phyloP scores from a whole-genome alignment of 306 rosid genomes.

The Acacia confusa region DNA sequence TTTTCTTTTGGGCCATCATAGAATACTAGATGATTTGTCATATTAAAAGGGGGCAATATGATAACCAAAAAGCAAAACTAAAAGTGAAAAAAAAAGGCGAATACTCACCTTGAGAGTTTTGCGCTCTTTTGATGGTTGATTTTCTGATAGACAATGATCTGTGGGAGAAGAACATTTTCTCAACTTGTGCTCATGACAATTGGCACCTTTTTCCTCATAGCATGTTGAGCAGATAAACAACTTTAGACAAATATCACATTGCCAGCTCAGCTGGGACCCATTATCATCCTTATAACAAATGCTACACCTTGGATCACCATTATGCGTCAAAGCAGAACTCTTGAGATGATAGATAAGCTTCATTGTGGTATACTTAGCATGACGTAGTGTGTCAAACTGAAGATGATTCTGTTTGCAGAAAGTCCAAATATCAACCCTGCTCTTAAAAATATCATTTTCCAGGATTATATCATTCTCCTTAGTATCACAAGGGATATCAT shows the following conservation, averaged over 20 bases:
- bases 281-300: conserved; percentile 35
- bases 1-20: too few species aligned
- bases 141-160: neutral
- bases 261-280: conserved; percentile 35
- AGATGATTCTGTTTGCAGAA: conserved; percentile 49
- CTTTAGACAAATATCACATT: conserved; percentile 46
- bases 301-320: conserved; percentile 33
- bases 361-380: conserved; percentile 68
- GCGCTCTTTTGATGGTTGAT: too few species aligned
- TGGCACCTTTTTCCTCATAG: conserved; percentile 40
- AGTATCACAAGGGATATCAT: conserved; percentile 43
- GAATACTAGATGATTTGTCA: neutral
- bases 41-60: too few species aligned
- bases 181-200: conserved; percentile 48
- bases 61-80: too few species aligned
- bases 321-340: conserved; percentile 1
- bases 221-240: conserved; percentile 37
- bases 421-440: conserved; percentile 45
- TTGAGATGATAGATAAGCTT: conserved; percentile 53
- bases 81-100: too few species aligned
- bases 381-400: conserved; percentile 63
- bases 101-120: too few species aligned
- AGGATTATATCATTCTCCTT: conserved; percentile 44
- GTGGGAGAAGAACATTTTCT: conserved; percentile 21
- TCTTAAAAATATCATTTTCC: conserved; percentile 41